Base-by-base conservation (phyloP, 345 rosid species). In the Balakata baccata region DNA sequence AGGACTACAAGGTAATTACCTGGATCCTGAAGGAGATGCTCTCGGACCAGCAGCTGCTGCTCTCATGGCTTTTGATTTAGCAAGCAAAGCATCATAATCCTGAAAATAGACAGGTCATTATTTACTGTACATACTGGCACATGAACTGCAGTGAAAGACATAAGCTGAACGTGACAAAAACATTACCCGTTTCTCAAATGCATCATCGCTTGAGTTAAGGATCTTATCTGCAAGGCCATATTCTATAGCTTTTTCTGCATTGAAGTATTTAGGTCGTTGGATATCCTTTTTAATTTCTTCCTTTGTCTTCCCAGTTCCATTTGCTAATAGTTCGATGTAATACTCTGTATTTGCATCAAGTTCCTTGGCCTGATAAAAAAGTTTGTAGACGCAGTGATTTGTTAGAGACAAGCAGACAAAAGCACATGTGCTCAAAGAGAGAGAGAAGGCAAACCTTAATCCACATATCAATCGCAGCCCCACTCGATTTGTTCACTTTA, bases 221-320 rank as follows among this genome's bases (percentile, higher is more conserved):
- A 90, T 81, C 84, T 89, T 90, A 85, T 95, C 99, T 43, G 87
- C 99, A 59, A 95, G 71, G 53, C 99, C 99, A 73, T 90, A 92
- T 56, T 88, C 97, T 45, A 92, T 86, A 20, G 95, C 97, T 80
- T 84, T 88, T 72, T 90, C 84, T 38, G 92, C 91, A 41, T 75
- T 82, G 45, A 92, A 80, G 84, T 82, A 92, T 64, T 90, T 90
- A 47, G 92, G 88, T 66, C 89, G 84, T 74, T 88, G 91, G 57
- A 89, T 75, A 59, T 89, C 99, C 72, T 89, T 85, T 13, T 47
- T 67, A 71, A 95, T 84, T 82, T 95, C 92, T 84, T 92, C 97
- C 84, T 83, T 82, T 43, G 97, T 43, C 77, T 88, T 95, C 13
- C 98, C 94, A 1, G 87, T 87, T 74, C 94, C 96, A 78, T 92